Evolutionary conservation across 176 grass and related monocot genomes (phyloP).

Genomic region (Pontederia paniculata): DNA sequence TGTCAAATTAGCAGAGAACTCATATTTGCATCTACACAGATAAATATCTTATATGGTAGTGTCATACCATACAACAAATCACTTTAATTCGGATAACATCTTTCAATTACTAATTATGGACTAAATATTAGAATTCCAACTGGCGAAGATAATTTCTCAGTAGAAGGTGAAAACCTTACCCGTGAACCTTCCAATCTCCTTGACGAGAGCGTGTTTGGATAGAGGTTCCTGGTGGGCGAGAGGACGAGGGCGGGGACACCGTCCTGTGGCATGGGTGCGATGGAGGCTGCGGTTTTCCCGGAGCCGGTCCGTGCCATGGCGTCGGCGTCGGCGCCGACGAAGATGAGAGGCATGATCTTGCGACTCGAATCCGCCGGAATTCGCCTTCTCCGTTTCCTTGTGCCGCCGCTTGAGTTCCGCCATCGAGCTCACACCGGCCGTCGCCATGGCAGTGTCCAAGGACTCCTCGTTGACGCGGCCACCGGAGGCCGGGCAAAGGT

Average conservation of each 20-base stretch:
- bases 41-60: no score
- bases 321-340: constrained; percentile 61
- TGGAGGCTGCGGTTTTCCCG: constrained; percentile 89
- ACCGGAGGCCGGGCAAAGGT: no score
- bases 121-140: no score
- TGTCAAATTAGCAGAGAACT: no score
- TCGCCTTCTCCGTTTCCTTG: constrained; percentile 31
- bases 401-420: constrained; percentile 24
- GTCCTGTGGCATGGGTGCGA: constrained; percentile 71
- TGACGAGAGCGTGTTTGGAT: constrained; percentile 70
- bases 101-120: no score
- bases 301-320: constrained; percentile 97
- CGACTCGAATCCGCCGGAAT: constrained; percentile 89
- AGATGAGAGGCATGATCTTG: constrained; percentile 88
- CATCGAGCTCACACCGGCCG: constrained; percentile 19
- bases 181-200: constrained; percentile 79
- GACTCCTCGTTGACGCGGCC: not conserved
- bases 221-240: constrained; percentile 85
- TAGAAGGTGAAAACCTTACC: constrained; percentile 29
- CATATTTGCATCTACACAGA: no score
- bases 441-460: not conserved
- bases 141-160: no score
- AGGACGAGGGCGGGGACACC: constrained; percentile 77
- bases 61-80: no score
- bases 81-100: no score